Base-by-base conservation (phyloP, 2,329 filamentous ascomycete genomes). In the Stagonosporopsis vannaccii region DNA sequence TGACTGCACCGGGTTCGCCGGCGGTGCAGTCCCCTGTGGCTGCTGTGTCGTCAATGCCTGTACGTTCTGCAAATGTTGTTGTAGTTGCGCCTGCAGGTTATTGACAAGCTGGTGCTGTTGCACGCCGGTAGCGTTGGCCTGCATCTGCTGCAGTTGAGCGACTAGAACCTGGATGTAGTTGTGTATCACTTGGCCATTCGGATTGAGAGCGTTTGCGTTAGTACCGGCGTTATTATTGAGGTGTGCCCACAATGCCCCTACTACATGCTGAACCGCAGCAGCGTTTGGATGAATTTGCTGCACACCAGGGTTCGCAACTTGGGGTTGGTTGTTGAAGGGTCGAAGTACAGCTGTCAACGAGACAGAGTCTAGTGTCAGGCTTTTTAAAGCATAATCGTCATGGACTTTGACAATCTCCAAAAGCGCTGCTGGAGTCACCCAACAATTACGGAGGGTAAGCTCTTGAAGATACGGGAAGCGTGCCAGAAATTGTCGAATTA, bases 371-470 rank as follows among this genome's bases (percentile, higher is more conserved):
- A 91, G 75, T 8, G 81, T 81, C 15, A 91, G 70, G 19, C 79
- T 81, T 58, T 82, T 78, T 12, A 90, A 72, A 2, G 72, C 78
- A 7, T 74, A 69, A 5, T 75, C 67, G 19, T 80, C 78, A 71
- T 87, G 83, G 4, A 73, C 69, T 2, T 76, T 75, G 55, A 87
- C 75, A 47, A 87, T 79, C 11, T 80, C 76, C 28, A 81, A 67
- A 28, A 90, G 78, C 1, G 86, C 78, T 36, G 82, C 77, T 0
- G 88, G 87, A 2, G 83, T 82, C 12, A 86, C 77, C 87, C 88
- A 91, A 74, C 88, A 90, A 64, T 91, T 91, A 62, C 85, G 85
- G 8, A 91, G 76, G 0, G 83, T 87, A 2, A 91, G 72, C 45
- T 85, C 78, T 57, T 84, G 78, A 22, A 90, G 71, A 63, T 84